Base-by-base conservation (phyloP, 2,329 filamentous ascomycete species). In the Fusarium tanahbumbuense region DNA sequence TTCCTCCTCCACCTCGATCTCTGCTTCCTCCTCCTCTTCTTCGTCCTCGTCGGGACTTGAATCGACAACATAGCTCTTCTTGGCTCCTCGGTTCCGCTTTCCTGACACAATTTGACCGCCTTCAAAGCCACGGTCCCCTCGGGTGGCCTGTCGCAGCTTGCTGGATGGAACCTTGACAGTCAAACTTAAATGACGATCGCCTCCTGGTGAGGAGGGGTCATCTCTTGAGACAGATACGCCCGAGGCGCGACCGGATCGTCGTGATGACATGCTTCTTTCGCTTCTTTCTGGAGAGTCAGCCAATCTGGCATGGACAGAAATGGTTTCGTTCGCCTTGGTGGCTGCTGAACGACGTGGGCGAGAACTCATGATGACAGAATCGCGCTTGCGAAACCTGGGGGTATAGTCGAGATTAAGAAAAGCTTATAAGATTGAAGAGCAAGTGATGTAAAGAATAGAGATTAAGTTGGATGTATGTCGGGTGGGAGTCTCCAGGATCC, bases 31-130 rank as follows among this genome's bases (percentile, higher is more conserved):
- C 11, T 81, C 79, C 11, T 81, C 81, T 11, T 82, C 81, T 3
- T 83, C 83, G 5, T 83, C 82, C 25, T 83, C 82, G n/a, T 83
- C 82, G 40, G 81, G 82, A 56, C 83, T 84, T 40, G 85, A 87
- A 66, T 88, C 87, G 25, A 89, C 85, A 37, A 88, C 85, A 57
- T 89, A 89, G 70, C 83, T 88, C 79, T 88, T 89, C 78, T 87
- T 87, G 20, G 82, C 83, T 8, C 84, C 85, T 11, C 86, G 83
- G 61, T 85, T 87, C 50, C 87, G 82, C 72, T 85, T 86, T 40
- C 84, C 83, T 27, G 82, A 79, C 20, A 86, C 76, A 50, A 86
- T 84, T 71, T 86, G 83, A 30, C 83, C 82, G 25, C 81, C 82
- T 25, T 79, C 79, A 55, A 84, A 84, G 47, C 80, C 79, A 45